Evolutionary conservation across 2,329 filamentous ascomycete genomes (phyloP).

Genomic region (Huntiella omanensis): DNA sequence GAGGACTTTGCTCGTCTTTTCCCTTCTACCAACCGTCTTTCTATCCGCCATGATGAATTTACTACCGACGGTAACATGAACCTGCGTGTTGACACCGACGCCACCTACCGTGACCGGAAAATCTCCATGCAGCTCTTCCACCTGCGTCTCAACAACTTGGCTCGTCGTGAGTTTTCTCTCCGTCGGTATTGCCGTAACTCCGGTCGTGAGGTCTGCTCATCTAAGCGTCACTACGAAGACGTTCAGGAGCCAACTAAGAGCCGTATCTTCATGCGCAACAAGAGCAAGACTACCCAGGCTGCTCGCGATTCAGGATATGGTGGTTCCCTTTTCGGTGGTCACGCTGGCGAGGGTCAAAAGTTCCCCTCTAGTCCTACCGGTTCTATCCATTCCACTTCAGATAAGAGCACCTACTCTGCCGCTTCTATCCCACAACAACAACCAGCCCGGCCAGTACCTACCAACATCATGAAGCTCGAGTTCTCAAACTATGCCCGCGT

Average conservation of each 20-base stretch:
- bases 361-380: not conserved
- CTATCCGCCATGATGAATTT: conserved; percentile 77
- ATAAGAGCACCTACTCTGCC: conserved; percentile 1
- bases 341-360: not conserved
- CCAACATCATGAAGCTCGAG: conserved; percentile 72
- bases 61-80: conserved; percentile 94
- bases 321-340: not conserved
- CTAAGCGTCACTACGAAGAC: conserved; percentile 49
- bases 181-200: conserved; percentile 84
- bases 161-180: conserved; percentile 71
- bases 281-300: not conserved
- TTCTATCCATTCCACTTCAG: conserved; percentile 7
- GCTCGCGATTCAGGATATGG: conserved; percentile 2
- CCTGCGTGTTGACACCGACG: conserved; percentile 59
- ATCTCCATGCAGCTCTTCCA: conserved; percentile 70
- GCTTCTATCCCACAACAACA: conserved; percentile 13
- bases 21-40: conserved; percentile 62
- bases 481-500: conserved; percentile 96
- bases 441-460: conserved; percentile 29
- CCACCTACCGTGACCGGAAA: conserved; percentile 45
- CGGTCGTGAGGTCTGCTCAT: conserved; percentile 79
- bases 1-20: conserved; percentile 71
- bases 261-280: conserved; percentile 7
- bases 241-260: conserved; percentile 6
- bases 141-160: conserved; percentile 81